Evolutionary conservation across 441 rosid species (phyloP), one percentile per base, ranked within the genome.

Genomic region (Pelargonium hybrid): DNA sequence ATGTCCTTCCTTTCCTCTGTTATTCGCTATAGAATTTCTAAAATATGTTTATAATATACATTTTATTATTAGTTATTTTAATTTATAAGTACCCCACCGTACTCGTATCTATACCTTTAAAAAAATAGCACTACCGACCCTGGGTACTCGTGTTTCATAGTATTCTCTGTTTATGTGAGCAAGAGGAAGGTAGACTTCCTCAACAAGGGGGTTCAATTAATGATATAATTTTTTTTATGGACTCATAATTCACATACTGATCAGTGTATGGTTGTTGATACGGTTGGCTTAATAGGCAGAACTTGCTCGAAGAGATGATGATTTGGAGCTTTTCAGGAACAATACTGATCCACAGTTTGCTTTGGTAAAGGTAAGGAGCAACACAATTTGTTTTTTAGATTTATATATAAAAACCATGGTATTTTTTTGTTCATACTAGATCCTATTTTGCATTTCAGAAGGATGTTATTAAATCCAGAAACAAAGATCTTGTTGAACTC

Each of bases 401-500:
- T 7, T 25, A 11, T 10, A 11, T 62, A 25, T 25, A 17, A 15
- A 62, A 62, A 62, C 25, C 31, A 14, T 63, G 47, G 8, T 1
- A 11, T 66, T n/a, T 37, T 63, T 37, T 63, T 56, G 71, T 75
- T 69, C 31, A 43, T 72, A 65, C 48, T 39, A 43, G 70, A 63
- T 63, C 37, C 18, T 66, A 34, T 77, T 75, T 75, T 79, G 78
- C 65, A 69, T 82, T 72, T 75, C 87, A 94, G 98, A 90, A 75
- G 80, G 98, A 94, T 50, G 97, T 94, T 69, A 78, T 81, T 18
- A 94, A 94, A 86, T 94, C 98, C 63, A 91, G 98, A 84, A 94
- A 94, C 86, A 91, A 85, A 82, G 97, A 94, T 84, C 86, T 94
- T 68, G 90, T 87, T 74, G 81, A 87, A 74, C 90, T 94, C 62